Evolutionary conservation across 495 filamentous ascomycete genomes (phyloP).

Genomic region (Aspergillus bridgeri): DNA sequence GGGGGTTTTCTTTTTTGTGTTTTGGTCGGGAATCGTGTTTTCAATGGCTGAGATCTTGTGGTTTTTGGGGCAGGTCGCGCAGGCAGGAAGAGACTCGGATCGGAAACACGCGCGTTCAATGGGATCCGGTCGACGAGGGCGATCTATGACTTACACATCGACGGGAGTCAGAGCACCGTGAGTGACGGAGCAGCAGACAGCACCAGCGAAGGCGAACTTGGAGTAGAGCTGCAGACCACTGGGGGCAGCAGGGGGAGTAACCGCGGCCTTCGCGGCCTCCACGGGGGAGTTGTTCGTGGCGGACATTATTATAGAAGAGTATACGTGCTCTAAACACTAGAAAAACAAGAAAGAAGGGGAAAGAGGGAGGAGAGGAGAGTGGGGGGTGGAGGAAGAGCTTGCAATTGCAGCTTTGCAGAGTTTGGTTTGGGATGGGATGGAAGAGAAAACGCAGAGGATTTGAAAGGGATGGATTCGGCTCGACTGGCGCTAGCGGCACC

Average conservation of each 20-base stretch:
- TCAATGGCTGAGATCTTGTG: not conserved
- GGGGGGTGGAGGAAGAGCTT: conserved; percentile 15
- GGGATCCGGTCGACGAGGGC: not conserved
- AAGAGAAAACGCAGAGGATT: conserved; percentile 26
- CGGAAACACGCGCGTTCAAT: conserved; percentile 15
- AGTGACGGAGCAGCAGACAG: conserved; percentile 90
- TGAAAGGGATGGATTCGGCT: conserved; percentile 36
- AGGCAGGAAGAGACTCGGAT: not conserved
- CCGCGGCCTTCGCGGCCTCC: conserved; percentile 25
- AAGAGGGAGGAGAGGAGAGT: conserved; percentile 18
- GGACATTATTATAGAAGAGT: conserved; percentile 38
- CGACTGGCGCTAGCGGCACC: conserved; percentile 16
- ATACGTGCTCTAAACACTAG: conserved; percentile 13
- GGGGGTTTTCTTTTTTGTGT: too few species aligned
- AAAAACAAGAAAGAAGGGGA: conserved; percentile 13
- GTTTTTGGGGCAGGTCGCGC: not conserved
- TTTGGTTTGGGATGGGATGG: conserved; percentile 20
- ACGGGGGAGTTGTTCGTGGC: conserved; percentile 39
- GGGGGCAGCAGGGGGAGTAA: conserved; percentile 40
- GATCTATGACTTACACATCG: conserved; percentile 81
- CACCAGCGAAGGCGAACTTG: conserved; percentile 88
- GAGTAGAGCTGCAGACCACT: conserved; percentile 62
- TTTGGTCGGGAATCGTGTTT: not conserved
- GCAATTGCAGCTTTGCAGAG: conserved; percentile 25
- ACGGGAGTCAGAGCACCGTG: conserved; percentile 90